These are phyloP conservation scores for Elsinoe fawcettii DNA, from an alignment of 2,329 filamentous ascomycete genomes.

Conservation along the genomic window DNA sequence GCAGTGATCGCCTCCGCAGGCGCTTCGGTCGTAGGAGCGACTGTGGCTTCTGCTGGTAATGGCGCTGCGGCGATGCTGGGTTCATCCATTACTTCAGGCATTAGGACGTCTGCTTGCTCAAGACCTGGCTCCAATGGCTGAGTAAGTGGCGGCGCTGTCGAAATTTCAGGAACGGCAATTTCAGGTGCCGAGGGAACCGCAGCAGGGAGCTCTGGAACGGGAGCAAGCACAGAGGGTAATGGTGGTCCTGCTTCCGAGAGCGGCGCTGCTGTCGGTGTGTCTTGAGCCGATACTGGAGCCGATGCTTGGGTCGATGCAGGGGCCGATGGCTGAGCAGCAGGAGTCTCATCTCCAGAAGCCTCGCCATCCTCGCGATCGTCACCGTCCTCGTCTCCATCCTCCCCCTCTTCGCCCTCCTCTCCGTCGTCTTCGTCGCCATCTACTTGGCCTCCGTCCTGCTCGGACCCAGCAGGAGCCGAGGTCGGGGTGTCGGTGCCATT, in stretches of 20 bases:
- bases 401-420: conserved; percentile 39
- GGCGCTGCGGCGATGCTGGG: neutral
- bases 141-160: neutral
- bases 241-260: neutral
- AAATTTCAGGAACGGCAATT: neutral
- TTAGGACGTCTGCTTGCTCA: neutral
- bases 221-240: neutral
- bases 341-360: conserved; percentile 26
- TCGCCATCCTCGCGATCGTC: conserved; percentile 37
- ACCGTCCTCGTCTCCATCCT: conserved; percentile 41
- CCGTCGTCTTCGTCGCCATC: conserved; percentile 35
- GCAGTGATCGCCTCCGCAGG: neutral
- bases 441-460: conserved; percentile 29
- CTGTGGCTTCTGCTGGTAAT: neutral
- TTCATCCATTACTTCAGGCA: neutral
- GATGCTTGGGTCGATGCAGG: conserved; percentile 10
- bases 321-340: conserved; percentile 16
- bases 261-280: conserved; percentile 12
- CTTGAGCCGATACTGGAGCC: conserved; percentile 16
- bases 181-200: conserved; percentile 2
- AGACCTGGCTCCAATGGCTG: neutral
- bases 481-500: conserved; percentile 32
- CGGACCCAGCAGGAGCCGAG: conserved; percentile 36
- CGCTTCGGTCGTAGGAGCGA: neutral
- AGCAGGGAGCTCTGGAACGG: conserved; percentile 10